Evolutionary conservation across 2,329 filamentous ascomycete genomes (phyloP).

Genomic region (Pseudocercospora ulei): DNA sequence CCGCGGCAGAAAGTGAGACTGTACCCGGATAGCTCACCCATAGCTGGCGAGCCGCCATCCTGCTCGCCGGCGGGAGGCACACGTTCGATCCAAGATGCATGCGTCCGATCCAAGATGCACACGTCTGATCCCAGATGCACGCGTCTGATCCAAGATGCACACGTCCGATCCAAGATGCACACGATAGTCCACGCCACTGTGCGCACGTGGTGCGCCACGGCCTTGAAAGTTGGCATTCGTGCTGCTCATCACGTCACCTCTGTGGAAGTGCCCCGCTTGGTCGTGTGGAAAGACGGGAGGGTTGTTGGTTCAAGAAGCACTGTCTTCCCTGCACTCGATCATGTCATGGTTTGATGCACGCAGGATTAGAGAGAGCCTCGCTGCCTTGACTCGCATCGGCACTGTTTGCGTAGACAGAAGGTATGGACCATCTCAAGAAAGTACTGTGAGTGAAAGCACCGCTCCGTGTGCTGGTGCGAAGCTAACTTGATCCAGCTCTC

Average conservation of each 20-base stretch:
- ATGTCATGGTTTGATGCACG: not conserved
- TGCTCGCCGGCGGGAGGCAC: no score
- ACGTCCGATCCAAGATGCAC: slow-evolving; percentile 5
- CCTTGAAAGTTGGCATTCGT: slow-evolving; percentile 3
- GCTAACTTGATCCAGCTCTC: slow-evolving; percentile 22
- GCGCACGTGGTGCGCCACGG: slow-evolving; percentile 4
- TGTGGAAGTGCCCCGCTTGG: slow-evolving; percentile 10
- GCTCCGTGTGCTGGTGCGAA: not conserved
- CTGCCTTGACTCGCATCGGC: slow-evolving; percentile 6
- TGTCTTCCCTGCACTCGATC: slow-evolving; percentile 3
- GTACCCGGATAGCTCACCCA: no score
- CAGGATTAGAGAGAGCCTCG: slow-evolving; percentile 5
- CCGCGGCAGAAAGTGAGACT: no score
- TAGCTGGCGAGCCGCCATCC: no score
- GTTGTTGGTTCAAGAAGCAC: slow-evolving; percentile 7
- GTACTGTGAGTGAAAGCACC: slow-evolving; percentile 33
- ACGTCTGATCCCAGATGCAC: slow-evolving; percentile 1
- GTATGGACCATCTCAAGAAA: slow-evolving; percentile 42
- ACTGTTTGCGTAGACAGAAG: slow-evolving; percentile 6
- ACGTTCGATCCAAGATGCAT: no score
- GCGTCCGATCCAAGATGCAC: no score
- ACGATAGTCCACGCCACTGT: no score
- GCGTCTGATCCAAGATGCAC: slow-evolving; percentile 1
- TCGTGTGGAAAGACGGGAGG: slow-evolving; percentile 2
- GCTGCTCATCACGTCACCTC: slow-evolving; percentile 5